Evolutionary conservation across 345 rosid genomes (phyloP).

Genomic region (Orychophragmus violaceus): DNA sequence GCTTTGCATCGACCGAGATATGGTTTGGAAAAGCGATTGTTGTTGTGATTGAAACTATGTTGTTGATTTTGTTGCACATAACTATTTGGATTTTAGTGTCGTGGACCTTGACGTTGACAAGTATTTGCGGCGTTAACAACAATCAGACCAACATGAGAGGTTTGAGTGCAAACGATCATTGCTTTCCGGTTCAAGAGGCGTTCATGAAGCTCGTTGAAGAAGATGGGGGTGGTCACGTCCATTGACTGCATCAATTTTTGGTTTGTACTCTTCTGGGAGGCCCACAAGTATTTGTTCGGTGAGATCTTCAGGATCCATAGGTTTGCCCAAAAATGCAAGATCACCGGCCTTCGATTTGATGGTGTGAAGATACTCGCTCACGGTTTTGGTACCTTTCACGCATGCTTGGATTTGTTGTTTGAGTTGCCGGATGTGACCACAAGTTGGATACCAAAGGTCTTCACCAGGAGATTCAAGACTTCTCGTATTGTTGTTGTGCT

Average conservation of each 20-base stretch:
- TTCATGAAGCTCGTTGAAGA: neutral
- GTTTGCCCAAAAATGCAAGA: neutral
- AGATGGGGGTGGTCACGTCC: neutral
- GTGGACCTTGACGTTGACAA: neutral
- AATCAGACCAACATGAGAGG: neutral
- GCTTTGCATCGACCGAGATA: neutral
- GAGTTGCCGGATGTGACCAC: no score
- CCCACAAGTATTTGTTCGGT: neutral
- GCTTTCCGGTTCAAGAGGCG: neutral
- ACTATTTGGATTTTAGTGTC: neutral
- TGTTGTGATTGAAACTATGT: neutral
- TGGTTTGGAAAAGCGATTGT: neutral
- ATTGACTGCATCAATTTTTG: neutral
- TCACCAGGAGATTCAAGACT: no score
- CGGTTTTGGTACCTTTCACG: no score
- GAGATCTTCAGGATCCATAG: neutral
- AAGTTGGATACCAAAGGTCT: no score
- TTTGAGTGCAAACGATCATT: neutral
- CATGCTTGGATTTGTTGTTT: no score
- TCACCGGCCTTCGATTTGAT: neutral
- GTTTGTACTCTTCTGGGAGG: neutral
- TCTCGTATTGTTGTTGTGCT: no score
- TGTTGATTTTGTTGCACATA: neutral
- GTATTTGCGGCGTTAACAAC: neutral
- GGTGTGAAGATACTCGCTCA: no score